phyloP scores from a whole-genome alignment of 805 yeast genomes.

The Myxozyma neotropica region DNA sequence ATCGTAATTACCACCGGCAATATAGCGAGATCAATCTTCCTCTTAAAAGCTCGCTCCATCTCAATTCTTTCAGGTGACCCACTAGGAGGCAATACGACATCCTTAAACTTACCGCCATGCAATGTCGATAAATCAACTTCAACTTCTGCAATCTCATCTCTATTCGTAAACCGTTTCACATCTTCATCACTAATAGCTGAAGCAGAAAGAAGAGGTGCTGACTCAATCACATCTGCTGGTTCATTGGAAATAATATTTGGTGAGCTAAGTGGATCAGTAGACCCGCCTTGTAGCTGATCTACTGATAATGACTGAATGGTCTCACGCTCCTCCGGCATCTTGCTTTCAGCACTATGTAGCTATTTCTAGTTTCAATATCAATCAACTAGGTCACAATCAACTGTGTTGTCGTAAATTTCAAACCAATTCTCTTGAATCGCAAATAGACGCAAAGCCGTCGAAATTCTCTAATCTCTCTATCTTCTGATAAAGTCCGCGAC shows the following conservation, averaged over 20 bases:
- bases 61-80: slow-evolving; percentile 49
- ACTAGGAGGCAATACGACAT: slow-evolving; percentile 32
- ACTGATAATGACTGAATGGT: not conserved
- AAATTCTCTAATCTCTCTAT: too few relatives aligned
- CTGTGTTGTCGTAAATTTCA: not conserved
- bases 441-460: too few relatives aligned
- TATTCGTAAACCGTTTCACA: not conserved
- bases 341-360: not conserved
- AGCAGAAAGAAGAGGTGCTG: not conserved
- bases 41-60: slow-evolving; percentile 47
- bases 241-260: not conserved
- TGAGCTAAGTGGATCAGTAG: not conserved
- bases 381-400: not conserved
- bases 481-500: not conserved
- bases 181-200: not conserved
- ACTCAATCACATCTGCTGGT: slow-evolving; percentile 2
- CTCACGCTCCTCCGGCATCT: not conserved
- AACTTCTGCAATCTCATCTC: not conserved
- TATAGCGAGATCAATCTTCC: slow-evolving; percentile 54
- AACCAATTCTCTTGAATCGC: not conserved
- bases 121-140: slow-evolving; percentile 16
- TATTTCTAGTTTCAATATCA: too few relatives aligned
- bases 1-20: slow-evolving; percentile 55
- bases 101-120: slow-evolving; percentile 31
- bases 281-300: not conserved